Evolutionary conservation across 192 early-diverging fungal species (phyloP).

Genomic region (Chytriomyces sp.): DNA sequence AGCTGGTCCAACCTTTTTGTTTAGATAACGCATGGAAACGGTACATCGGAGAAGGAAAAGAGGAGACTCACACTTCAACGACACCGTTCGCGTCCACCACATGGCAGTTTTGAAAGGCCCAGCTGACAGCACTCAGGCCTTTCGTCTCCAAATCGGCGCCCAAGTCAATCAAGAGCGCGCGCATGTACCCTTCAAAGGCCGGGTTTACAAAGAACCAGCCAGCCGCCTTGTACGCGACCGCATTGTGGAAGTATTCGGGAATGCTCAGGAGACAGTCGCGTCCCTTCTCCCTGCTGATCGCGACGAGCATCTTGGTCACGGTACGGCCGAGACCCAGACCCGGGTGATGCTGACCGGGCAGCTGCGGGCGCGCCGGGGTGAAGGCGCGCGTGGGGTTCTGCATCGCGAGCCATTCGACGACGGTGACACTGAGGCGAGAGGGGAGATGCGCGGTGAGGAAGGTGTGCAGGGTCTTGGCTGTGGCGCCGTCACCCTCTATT

Average conservation of each 20-base stretch:
- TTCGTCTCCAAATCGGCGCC: constrained; percentile 3
- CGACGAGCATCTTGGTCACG: constrained; percentile 20
- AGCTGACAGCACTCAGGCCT: constrained; percentile 18
- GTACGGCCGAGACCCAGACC: constrained; percentile 22
- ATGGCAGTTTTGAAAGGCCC: constrained; percentile 24
- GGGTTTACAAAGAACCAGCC: constrained; percentile 30
- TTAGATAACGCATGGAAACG: not conserved
- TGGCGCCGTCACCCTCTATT: constrained; percentile 9
- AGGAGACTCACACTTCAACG: constrained; percentile 22
- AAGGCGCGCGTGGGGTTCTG: constrained; percentile 21
- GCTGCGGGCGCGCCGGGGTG: constrained; percentile 1
- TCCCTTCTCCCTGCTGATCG: constrained; percentile 19
- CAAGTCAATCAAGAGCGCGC: constrained; percentile 12
- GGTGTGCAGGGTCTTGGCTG: constrained; percentile 13
- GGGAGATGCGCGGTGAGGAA: constrained; percentile 10
- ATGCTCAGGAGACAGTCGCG: constrained; percentile 19
- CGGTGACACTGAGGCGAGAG: constrained; percentile 3
- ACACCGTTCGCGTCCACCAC: constrained; percentile 7
- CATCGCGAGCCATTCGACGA: constrained; percentile 29
- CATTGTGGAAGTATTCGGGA: constrained; percentile 32
- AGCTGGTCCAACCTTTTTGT: not conserved
- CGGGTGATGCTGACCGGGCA: constrained; percentile 27
- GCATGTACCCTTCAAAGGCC: constrained; percentile 28
- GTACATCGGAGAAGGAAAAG: not conserved
- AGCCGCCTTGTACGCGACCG: constrained; percentile 7